A percentile compares a stretch with the other conserved stretches of the same genome.
phyloP scores from a whole-genome alignment of 2,329 filamentous ascomycete species.

The Gaeumannomyces sp. region DNA sequence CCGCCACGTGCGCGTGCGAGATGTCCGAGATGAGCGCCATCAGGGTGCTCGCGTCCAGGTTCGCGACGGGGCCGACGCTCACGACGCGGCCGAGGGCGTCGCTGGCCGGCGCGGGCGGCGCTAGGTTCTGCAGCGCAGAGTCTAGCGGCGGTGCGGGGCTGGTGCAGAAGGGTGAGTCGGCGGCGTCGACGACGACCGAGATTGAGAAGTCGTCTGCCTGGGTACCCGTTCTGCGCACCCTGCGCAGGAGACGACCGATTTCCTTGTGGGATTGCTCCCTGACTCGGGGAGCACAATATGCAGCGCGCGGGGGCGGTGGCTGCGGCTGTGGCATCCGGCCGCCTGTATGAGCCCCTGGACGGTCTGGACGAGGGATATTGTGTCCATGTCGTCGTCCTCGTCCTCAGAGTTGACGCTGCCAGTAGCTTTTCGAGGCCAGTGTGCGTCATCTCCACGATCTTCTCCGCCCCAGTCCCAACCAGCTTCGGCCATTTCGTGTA shows the following conservation, averaged over 20 bases:
- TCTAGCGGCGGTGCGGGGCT: conserved; percentile 16
- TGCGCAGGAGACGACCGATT: conserved; percentile 22
- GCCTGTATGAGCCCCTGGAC: conserved; percentile 23
- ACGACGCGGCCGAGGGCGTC: conserved; percentile 28
- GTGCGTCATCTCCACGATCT: conserved; percentile 15
- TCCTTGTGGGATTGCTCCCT: conserved; percentile 19
- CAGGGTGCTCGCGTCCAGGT: conserved; percentile 64
- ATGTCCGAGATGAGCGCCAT: conserved; percentile 70
- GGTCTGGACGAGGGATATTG: conserved; percentile 20
- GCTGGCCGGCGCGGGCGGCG: conserved; percentile 17
- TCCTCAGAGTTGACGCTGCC: conserved; percentile 12
- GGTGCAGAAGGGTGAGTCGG: conserved; percentile 19
- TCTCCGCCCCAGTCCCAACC: conserved; percentile 23
- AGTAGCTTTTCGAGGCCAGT: conserved; percentile 8
- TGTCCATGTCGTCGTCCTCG: conserved; percentile 15
- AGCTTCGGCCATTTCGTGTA: conserved; percentile 25
- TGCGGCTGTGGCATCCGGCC: conserved; percentile 22
- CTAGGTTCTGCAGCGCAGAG: conserved; percentile 16
- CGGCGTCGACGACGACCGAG: conserved; percentile 20
- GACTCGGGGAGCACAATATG: conserved; percentile 23
- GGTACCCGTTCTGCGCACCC: conserved; percentile 17
- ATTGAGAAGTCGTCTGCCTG: conserved; percentile 11
- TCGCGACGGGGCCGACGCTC: conserved; percentile 20
- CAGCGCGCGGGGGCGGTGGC: conserved; percentile 22
- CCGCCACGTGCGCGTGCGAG: conserved; percentile 43